These are phyloP conservation scores for Musa balbisiana DNA, from an alignment of 202 grass and related monocot species.

Conservation along the genomic window DNA sequence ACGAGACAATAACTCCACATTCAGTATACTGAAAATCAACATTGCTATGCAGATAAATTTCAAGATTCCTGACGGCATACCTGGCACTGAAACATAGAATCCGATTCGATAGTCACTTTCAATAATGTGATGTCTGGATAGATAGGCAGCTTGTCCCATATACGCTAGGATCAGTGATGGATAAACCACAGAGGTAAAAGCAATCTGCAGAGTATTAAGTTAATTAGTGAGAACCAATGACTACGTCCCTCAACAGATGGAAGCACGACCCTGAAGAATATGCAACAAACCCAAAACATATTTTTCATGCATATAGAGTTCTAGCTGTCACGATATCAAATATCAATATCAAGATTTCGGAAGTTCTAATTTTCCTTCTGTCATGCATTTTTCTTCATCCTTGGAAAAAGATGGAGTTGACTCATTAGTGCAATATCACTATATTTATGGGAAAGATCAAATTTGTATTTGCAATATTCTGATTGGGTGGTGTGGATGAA, in stretches of 20 bases:
- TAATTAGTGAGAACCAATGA: background rate
- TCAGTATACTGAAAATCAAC: background rate
- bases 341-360: background rate
- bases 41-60: background rate
- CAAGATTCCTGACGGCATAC: constrained; percentile 8
- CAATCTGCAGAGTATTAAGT: constrained; percentile 44
- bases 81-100: constrained; percentile 97
- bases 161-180: constrained; percentile 93
- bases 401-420: background rate
- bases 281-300: background rate
- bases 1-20: background rate
- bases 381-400: background rate
- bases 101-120: constrained; percentile 80
- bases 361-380: background rate
- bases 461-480: background rate
- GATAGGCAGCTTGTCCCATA: constrained; percentile 97
- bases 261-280: background rate
- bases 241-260: background rate
- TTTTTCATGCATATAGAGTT: no score
- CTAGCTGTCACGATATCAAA: no score
- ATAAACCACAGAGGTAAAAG: constrained; percentile 96
- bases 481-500: background rate
- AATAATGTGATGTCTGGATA: constrained; percentile 80
- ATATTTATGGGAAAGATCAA: background rate
- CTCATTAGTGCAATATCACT: background rate